Evolutionary conservation across 2,329 filamentous ascomycete species (phyloP).

Genomic region (Beauveria brongniartii): DNA sequence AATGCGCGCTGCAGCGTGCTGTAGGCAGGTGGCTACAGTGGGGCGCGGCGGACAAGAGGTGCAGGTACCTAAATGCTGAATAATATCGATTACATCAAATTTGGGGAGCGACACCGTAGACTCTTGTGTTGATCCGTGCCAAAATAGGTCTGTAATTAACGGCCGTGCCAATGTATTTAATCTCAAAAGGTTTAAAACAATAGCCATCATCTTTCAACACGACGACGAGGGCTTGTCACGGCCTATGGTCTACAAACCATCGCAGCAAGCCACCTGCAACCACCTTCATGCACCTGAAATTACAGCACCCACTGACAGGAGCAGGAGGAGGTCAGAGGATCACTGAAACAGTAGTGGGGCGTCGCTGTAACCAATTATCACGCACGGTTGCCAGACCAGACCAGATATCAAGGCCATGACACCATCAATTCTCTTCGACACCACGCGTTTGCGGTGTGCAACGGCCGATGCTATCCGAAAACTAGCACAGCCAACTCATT

Average conservation of each 20-base stretch:
- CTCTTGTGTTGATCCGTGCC: no score
- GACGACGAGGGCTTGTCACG: no score
- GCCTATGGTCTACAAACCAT: background rate
- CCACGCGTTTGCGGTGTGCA: background rate
- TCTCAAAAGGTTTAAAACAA: no score
- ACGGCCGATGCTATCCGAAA: background rate
- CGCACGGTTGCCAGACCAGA: background rate
- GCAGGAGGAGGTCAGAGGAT: background rate
- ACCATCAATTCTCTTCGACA: background rate
- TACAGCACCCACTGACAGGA: background rate
- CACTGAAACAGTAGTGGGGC: background rate
- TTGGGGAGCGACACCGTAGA: no score
- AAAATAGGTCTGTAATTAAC: no score
- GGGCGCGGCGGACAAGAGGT: no score
- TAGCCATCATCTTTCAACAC: no score
- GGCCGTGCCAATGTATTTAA: no score
- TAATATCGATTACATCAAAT: no score
- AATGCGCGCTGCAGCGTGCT: background rate
- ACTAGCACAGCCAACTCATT: background rate
- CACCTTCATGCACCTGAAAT: background rate
- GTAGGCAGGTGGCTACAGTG: no score
- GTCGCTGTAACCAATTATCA: background rate
- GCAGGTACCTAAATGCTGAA: no score
- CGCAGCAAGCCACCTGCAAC: no score
- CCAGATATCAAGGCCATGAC: background rate